These are phyloP conservation scores for Pachyrhizus erosus DNA, from an alignment of 306 rosid species.

Conservation along the genomic window DNA sequence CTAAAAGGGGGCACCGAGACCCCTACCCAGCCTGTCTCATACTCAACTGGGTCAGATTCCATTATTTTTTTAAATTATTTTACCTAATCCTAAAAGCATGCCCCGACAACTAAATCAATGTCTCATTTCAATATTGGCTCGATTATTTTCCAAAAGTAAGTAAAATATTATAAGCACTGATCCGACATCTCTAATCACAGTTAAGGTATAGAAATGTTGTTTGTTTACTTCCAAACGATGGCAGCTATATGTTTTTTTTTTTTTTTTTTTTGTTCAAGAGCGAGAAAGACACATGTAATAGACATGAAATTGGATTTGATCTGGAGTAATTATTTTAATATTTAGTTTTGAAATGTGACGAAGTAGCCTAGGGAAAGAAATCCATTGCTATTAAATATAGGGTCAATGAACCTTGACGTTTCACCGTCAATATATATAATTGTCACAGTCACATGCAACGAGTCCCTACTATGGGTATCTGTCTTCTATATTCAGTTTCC, in stretches of 20 bases:
- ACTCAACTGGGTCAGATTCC: conserved; percentile 57
- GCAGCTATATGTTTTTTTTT: conserved; percentile 10
- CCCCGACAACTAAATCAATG: conserved; percentile 74
- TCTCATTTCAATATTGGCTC: conserved; percentile 54
- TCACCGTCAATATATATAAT: conserved; percentile 36
- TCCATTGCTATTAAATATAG: conserved; percentile 2
- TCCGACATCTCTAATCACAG: conserved; percentile 44
- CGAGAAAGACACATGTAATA: neutral
- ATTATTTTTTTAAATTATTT: conserved; percentile 49
- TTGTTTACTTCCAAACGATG: conserved; percentile 27
- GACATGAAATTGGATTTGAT: conserved; percentile 29
- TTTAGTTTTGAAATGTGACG: conserved; percentile 7
- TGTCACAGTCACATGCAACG: conserved; percentile 50
- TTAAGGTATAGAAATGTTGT: conserved; percentile 28
- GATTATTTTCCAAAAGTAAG: neutral
- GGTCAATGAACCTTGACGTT: conserved; percentile 46
- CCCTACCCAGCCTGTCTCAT: conserved; percentile 70
- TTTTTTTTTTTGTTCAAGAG: conserved; percentile 19
- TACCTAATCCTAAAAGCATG: conserved; percentile 49
- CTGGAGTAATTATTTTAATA: neutral
- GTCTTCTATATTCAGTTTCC: conserved; percentile 27
- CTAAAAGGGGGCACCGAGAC: conserved; percentile 45
- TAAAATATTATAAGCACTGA: conserved; percentile 35
- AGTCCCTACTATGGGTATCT: conserved; percentile 10
- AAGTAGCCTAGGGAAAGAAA: conserved; percentile 32